Percentiles rank a stretch among this genome's conserved stretches.
Evolutionary conservation across 192 early-diverging fungal genomes (phyloP).

Genomic region (Coemansia sp.): DNA sequence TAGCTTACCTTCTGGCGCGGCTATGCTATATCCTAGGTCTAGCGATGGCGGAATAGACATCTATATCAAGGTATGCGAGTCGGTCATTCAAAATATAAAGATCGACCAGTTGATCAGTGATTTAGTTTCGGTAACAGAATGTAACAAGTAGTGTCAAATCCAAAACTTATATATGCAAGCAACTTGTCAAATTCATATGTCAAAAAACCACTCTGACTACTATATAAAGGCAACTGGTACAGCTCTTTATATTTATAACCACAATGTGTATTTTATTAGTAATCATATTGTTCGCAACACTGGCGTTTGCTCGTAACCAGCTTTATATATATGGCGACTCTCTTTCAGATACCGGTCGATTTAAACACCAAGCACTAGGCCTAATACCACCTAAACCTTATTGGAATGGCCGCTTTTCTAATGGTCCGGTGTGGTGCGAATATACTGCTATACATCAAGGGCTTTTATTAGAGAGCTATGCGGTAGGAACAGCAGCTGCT

Average conservation of each 20-base stretch:
- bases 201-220: no score
- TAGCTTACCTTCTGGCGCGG: slow-evolving; percentile 3
- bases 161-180: no score
- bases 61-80: background rate
- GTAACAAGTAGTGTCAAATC: background rate
- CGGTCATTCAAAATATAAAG: background rate
- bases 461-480: background rate
- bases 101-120: slow-evolving; percentile 6
- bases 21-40: slow-evolving; percentile 1
- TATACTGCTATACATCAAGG: slow-evolving; percentile 9
- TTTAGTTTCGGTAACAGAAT: slow-evolving; percentile 7
- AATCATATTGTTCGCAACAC: no score
- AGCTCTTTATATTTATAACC: background rate
- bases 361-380: background rate
- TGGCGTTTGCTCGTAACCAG: no score
- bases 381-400: slow-evolving; percentile 14
- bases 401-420: slow-evolving; percentile 24
- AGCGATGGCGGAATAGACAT: slow-evolving; percentile 21
- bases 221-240: background rate
- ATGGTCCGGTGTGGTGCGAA: slow-evolving; percentile 18
- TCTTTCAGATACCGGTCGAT: slow-evolving; percentile 18
- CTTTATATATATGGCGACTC: slow-evolving; percentile 21
- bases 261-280: no score
- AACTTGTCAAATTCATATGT: no score
- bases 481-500: background rate